These are phyloP conservation scores for Basidiobolus meristosporus DNA, from an alignment of 371 early-diverging fungal species.

Conservation along the genomic window DNA sequence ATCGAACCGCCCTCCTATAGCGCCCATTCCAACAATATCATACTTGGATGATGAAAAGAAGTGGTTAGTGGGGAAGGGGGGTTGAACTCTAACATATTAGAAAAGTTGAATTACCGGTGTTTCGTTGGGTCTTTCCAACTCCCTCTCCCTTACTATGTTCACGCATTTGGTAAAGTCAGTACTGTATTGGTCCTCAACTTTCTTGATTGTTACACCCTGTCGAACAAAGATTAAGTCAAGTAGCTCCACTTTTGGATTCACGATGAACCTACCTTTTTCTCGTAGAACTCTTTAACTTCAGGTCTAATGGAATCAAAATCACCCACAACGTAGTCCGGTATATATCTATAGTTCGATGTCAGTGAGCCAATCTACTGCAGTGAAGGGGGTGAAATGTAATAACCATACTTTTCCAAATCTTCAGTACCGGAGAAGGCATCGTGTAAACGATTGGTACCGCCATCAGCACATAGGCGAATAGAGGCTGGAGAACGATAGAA, in stretches of 20 bases:
- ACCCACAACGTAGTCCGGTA: constrained; percentile 66
- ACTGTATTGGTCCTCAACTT: constrained; percentile 33
- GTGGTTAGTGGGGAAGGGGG: too few species aligned
- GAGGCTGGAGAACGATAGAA: constrained; percentile 18
- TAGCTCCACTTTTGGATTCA: neutral
- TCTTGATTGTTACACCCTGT: constrained; percentile 25
- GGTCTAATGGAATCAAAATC: constrained; percentile 68
- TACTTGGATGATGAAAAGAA: constrained; percentile 13
- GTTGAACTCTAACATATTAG: too few species aligned
- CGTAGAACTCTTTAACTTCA: constrained; percentile 45
- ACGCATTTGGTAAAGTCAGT: constrained; percentile 85
- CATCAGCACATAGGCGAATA: constrained; percentile 65
- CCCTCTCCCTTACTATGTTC: too few species aligned
- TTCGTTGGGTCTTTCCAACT: too few species aligned
- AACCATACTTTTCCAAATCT: neutral
- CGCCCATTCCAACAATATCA: constrained; percentile 62
- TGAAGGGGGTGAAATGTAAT: neutral
- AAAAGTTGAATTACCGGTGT: too few species aligned
- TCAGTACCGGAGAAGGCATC: constrained; percentile 10
- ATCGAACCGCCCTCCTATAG: constrained; percentile 78
- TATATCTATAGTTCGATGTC: constrained; percentile 18
- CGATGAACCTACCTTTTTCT: constrained; percentile 13
- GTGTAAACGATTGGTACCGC: constrained; percentile 74
- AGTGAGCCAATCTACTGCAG: neutral
- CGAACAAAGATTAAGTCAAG: neutral